Evolutionary conservation across 176 grass and related monocot species (phyloP), one percentile per base, ranked within the genome.

Genomic region (Oryza brachyantha): DNA sequence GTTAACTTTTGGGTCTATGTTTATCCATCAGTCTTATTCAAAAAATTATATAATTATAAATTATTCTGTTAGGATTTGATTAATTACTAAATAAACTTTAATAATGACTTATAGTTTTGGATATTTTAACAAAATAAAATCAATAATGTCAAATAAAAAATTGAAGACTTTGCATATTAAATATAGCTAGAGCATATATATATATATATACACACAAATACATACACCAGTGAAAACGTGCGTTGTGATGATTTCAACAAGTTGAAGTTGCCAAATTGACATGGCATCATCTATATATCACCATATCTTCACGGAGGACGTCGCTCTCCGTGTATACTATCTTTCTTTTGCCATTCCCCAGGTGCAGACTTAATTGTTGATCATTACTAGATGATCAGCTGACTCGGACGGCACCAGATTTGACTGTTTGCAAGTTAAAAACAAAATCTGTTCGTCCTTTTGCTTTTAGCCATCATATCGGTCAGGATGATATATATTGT

Each of bases 351-450:
- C 14, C 54, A 50, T 40, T 82, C 73, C 36, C 29, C 32, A 72
- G 35, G 14, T 66, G 13, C 2, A 32, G 24, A 87, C 29, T n/a
- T n/a, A 73, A 31, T 74, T 70, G 34, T 41, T 79, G 24, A 84
- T 80, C 52, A 76, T 77, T 63, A n/a, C n/a, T n/a, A 58, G 28
- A 79, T 86, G 79, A 76, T 86, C 83, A 83, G 75, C 54, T 86
- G 88, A 90, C 70, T 80, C 54, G 71, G 70, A 90, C 45, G 27
- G 43, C 79, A 86, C 69, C 35, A 57, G 50, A 70, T 64, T 64
- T 75, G 70, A 88, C 86, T 43, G 54, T 29, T 29, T 75, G 25
- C 14, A 5, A 38, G 64, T 83, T 68, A 59, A 43, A 58, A 40
- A 63, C 28, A 17, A 80, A 70, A 43, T 80, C 17, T 42, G 50